A percentile compares a stretch with the other conserved stretches of the same genome.
Evolutionary conservation across 2,329 filamentous ascomycete species (phyloP).

Genomic region (Monosporascus sp.): DNA sequence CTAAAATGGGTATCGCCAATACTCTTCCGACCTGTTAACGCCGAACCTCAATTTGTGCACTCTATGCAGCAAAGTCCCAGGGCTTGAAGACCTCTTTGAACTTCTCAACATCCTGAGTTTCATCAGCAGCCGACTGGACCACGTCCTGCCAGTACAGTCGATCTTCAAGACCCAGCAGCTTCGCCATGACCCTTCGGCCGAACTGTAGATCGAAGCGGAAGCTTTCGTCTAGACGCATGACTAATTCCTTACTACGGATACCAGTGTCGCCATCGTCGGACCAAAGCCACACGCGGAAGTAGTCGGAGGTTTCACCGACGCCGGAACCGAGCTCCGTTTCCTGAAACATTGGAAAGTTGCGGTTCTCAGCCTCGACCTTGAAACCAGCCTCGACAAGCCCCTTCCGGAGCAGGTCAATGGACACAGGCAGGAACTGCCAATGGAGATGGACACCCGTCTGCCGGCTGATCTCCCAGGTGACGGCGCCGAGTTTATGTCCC

Average conservation of each 20-base stretch:
- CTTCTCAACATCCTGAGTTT: constrained; percentile 68
- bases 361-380: constrained; percentile 79
- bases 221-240: constrained; percentile 66
- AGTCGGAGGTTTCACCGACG: constrained; percentile 54
- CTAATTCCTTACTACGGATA: constrained; percentile 62
- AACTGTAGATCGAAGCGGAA: constrained; percentile 88
- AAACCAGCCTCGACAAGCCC: constrained; percentile 85
- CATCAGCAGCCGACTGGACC: constrained; percentile 69
- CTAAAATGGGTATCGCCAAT: constrained; percentile 22
- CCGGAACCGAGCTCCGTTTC: constrained; percentile 45
- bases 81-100: constrained; percentile 79
- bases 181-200: constrained; percentile 79
- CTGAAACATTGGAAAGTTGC: constrained; percentile 47
- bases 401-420: constrained; percentile 59
- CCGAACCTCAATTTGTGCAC: constrained; percentile 6
- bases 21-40: constrained; percentile 15
- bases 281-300: constrained; percentile 82
- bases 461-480: constrained; percentile 91
- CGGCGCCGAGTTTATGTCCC: constrained; percentile 63
- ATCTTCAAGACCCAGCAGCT: constrained; percentile 73
- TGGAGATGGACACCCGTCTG: constrained; percentile 78
- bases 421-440: constrained; percentile 86
- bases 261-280: constrained; percentile 47
- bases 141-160: constrained; percentile 84
- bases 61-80: constrained; percentile 71